Conservation (phyloP, 257 asterid genomes). For the Jacaranda copaia region DNA sequence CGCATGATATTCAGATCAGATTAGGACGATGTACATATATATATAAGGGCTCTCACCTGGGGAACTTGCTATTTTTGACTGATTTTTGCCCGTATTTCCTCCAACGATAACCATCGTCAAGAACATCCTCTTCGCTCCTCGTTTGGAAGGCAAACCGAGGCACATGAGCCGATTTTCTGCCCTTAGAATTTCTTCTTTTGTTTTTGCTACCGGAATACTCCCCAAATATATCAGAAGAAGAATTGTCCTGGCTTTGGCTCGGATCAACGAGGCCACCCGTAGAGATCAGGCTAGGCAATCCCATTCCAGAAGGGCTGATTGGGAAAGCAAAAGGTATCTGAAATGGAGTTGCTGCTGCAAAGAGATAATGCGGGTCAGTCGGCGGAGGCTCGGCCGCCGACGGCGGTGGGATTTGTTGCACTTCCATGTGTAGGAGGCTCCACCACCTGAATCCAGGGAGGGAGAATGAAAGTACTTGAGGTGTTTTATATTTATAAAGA, state of each 20-base stretch:
- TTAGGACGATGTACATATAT: too few relatives aligned
- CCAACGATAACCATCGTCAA: constrained; percentile 65
- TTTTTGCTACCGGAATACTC: constrained; percentile 26
- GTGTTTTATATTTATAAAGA: neutral
- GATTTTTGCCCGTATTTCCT: constrained; percentile 64
- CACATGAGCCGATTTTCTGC: constrained; percentile 21
- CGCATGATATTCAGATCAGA: too few relatives aligned
- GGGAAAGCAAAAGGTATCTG: constrained; percentile 21
- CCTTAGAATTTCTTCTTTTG: constrained; percentile 16
- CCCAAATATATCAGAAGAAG: neutral
- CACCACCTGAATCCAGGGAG: constrained; percentile 34
- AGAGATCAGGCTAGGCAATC: neutral
- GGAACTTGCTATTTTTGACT: constrained; percentile 56
- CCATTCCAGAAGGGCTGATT: constrained; percentile 25
- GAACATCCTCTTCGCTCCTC: constrained; percentile 60
- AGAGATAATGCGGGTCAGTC: neutral
- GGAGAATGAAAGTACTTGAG: neutral
- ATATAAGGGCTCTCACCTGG: constrained; percentile 46
- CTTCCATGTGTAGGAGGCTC: constrained; percentile 42
- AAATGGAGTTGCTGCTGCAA: constrained; percentile 2
- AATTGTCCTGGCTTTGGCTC: constrained; percentile 4
- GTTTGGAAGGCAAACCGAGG: constrained; percentile 55
- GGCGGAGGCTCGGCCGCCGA: constrained; percentile 11
- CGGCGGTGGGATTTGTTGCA: constrained; percentile 21
- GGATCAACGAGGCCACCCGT: constrained; percentile 3